Percentiles rank a stretch among this genome's conserved stretches.
Evolutionary conservation across 2,329 filamentous ascomycete species (phyloP).

Genomic region (Didymella glomerata): DNA sequence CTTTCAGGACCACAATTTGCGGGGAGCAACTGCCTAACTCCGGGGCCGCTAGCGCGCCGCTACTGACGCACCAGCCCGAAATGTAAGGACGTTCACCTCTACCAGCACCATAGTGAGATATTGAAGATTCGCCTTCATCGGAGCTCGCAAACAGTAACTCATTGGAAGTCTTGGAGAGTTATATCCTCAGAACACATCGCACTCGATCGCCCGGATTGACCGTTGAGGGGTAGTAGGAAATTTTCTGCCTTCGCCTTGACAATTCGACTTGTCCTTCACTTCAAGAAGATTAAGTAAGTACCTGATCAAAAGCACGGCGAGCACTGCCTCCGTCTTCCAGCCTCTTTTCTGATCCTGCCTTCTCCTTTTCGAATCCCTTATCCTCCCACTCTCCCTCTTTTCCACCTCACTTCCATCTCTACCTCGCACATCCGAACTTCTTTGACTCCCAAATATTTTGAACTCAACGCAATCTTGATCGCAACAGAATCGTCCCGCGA

Average conservation of each 20-base stretch:
- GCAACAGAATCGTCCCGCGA: neutral
- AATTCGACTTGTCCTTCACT: slow-evolving; percentile 18
- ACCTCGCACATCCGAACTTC: neutral
- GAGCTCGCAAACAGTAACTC: neutral
- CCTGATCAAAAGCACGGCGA: neutral
- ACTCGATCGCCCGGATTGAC: neutral
- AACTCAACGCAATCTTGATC: neutral
- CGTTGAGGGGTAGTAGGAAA: slow-evolving; percentile 7
- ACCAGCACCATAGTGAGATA: neutral
- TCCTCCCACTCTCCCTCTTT: neutral
- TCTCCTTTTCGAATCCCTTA: neutral
- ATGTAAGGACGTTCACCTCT: slow-evolving; percentile 3
- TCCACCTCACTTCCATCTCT: neutral
- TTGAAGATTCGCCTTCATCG: neutral
- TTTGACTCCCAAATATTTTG: neutral
- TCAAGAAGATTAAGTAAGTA: slow-evolving; percentile 28
- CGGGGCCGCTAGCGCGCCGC: slow-evolving; percentile 21
- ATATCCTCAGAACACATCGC: fast-evolving
- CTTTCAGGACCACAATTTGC: slow-evolving; percentile 3
- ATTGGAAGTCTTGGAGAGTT: neutral
- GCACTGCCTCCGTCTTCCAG: slow-evolving; percentile 6
- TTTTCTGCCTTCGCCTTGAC: slow-evolving; percentile 1
- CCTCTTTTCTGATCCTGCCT: neutral
- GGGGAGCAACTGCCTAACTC: slow-evolving; percentile 29
- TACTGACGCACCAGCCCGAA: slow-evolving; percentile 16